Conservation (phyloP, 1,284 basidiomycete species). For the Earliella scabrosa region DNA sequence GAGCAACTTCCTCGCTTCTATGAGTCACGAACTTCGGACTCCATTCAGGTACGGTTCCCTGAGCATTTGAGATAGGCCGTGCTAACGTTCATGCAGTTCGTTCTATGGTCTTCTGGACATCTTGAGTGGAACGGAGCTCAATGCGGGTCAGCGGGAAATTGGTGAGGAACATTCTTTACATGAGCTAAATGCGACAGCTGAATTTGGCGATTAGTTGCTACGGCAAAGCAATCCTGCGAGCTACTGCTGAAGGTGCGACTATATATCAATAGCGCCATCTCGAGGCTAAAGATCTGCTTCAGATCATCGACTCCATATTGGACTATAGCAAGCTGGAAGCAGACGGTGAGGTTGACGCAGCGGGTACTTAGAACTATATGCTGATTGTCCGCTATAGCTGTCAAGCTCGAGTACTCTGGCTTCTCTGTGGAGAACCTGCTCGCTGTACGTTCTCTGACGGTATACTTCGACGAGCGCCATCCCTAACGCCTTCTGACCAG, state of each 20-base stretch:
- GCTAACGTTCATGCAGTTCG: slow-evolving; percentile 46
- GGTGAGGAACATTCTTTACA: slow-evolving; percentile 46
- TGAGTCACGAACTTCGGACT: slow-evolving; percentile 75
- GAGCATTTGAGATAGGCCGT: background rate
- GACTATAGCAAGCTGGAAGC: slow-evolving; percentile 79
- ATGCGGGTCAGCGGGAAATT: slow-evolving; percentile 68
- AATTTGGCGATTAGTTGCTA: slow-evolving; percentile 55
- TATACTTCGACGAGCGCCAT: too few species aligned
- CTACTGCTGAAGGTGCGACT: slow-evolving; percentile 60
- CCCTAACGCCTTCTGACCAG: slow-evolving; percentile 33
- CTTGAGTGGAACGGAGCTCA: slow-evolving; percentile 66
- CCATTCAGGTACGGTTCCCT: slow-evolving; percentile 60
- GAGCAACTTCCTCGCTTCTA: slow-evolving; percentile 75
- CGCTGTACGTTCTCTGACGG: slow-evolving; percentile 52
- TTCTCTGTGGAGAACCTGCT: slow-evolving; percentile 74
- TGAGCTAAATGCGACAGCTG: background rate
- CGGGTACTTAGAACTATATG: background rate
- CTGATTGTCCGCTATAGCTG: slow-evolving; percentile 41
- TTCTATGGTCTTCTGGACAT: slow-evolving; percentile 76
- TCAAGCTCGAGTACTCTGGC: slow-evolving; percentile 68
- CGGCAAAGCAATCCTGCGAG: slow-evolving; percentile 76
- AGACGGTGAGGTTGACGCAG: slow-evolving; percentile 47
- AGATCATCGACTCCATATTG: slow-evolving; percentile 78
- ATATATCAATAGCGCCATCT: background rate
- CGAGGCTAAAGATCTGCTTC: background rate